Base-by-base conservation (phyloP, 192 early-diverging fungal species). In the Endogone sp. region DNA sequence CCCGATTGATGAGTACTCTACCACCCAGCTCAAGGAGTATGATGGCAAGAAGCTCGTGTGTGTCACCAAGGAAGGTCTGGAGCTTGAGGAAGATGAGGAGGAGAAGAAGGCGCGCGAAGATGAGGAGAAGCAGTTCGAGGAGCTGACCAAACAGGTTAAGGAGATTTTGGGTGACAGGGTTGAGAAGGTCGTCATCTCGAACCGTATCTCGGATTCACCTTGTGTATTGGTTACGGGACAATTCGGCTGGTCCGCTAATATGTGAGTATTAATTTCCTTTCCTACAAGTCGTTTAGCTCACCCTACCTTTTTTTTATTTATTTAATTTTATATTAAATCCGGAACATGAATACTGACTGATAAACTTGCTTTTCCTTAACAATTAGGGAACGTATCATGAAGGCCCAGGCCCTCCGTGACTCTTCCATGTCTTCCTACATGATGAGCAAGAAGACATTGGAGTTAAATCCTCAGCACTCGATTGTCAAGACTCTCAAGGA, bases 161-260 rank as follows among this genome's bases (percentile, higher is more conserved):
- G 97, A 98, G 76, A 93, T 97, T 75, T 94, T 99, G 60, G 96
- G 96, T 76, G 98, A 98, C 80, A 95, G 94, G 87, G 96, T 99
- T 74, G 97, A 99, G 86, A 88, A 91, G 72, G 77, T 79, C 30
- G 73, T 79, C 56, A 31, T 97, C 76, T 97, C 98, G 66, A 95
- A 96, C 91, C 90, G 94, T 85, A 94, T 99, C 77, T 85, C 89
- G 71, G 94, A 95, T 86, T 97, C 95, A 49, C 98, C 98, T 59
- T 98, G 97, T 86, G 96, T 97, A 64, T 90, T 99, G 76, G 92
- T 97, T 79, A 98, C 98, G 68, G 95, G 95, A 71, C 95, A 98
- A 83, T 97, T 92, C 76, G 98, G 96, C 68, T 99, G 97, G 97
- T 97, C 97, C 55, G 97, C 96, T 75, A 99, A 98, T 93, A 98